Evolutionary conservation across 2,329 filamentous ascomycete species (phyloP).

Genomic region (Apiospora rasikravindrae): DNA sequence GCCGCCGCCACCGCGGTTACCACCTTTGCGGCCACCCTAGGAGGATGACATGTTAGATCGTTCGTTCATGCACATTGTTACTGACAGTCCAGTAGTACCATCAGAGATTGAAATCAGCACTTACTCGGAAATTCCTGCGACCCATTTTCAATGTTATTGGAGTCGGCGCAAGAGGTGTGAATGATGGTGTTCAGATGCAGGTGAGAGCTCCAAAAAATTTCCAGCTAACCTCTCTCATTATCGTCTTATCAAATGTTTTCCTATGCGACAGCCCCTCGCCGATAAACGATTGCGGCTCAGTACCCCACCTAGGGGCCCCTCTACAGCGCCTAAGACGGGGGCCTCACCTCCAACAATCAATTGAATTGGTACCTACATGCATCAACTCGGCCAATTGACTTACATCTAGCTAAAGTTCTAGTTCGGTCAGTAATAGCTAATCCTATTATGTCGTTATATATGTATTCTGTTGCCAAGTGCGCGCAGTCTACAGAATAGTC

Average conservation of each 20-base stretch:
- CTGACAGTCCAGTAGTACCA: background rate
- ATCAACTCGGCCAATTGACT: background rate
- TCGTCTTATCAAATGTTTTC: conserved; percentile 5
- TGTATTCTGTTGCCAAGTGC: background rate
- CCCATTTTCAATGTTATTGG: conserved; percentile 7
- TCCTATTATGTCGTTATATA: background rate
- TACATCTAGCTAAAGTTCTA: background rate
- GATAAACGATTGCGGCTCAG: background rate
- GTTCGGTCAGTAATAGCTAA: background rate
- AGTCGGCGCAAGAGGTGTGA: conserved; percentile 7
- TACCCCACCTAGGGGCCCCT: background rate
- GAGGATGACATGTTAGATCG: conserved; percentile 29
- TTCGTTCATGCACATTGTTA: background rate
- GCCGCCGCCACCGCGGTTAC: conserved; percentile 37
- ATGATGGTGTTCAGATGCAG: conserved; percentile 4
- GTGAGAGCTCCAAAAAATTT: conserved; percentile 6
- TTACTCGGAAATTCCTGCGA: conserved; percentile 11
- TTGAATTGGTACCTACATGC: background rate
- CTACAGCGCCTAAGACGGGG: background rate
- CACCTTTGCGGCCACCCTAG: conserved; percentile 42
- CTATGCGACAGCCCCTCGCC: conserved; percentile 13
- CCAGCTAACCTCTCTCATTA: conserved; percentile 1
- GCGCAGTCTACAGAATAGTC: background rate
- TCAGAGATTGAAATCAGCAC: background rate
- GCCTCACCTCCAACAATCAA: background rate